phyloP scores from a whole-genome alignment of 139 green algal species.

The Chlamydomonas sphaeroides region DNA sequence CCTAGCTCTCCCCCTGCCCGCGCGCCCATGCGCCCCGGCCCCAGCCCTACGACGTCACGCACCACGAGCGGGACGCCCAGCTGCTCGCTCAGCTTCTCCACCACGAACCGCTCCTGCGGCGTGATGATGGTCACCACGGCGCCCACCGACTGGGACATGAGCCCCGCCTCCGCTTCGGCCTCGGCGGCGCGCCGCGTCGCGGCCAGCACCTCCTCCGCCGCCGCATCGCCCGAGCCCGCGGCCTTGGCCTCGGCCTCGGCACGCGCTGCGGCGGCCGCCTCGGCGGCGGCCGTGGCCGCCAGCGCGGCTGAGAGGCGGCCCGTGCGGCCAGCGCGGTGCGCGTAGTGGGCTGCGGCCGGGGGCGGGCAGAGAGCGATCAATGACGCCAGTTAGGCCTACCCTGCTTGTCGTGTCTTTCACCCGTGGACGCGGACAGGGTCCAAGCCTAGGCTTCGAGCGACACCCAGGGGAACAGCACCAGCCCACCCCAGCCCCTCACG shows the following conservation, averaged over 20 bases:
- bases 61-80: slow-evolving; percentile 72
- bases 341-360: slow-evolving; percentile 92
- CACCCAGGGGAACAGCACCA: too few relatives aligned
- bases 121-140: slow-evolving; percentile 77
- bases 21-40: too few relatives aligned
- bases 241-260: slow-evolving; percentile 3
- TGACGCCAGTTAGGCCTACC: too few relatives aligned
- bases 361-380: too few relatives aligned
- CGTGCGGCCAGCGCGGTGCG: slow-evolving; percentile 64
- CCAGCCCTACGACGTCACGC: too few relatives aligned
- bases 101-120: slow-evolving; percentile 75
- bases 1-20: too few relatives aligned
- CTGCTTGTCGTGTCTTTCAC: too few relatives aligned
- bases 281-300: slow-evolving; percentile 8
- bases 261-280: background rate
- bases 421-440: too few relatives aligned
- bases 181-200: background rate
- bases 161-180: background rate
- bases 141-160: slow-evolving; percentile 58
- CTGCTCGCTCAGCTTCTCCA: slow-evolving; percentile 73
- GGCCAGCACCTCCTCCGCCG: background rate
- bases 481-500: too few relatives aligned
- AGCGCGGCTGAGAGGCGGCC: slow-evolving; percentile 18
- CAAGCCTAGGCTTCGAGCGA: too few relatives aligned
- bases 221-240: background rate